Evolutionary conservation across 352 stramenopile genomes (phyloP).

Genomic region (Pythium rhizo-oryzae): DNA sequence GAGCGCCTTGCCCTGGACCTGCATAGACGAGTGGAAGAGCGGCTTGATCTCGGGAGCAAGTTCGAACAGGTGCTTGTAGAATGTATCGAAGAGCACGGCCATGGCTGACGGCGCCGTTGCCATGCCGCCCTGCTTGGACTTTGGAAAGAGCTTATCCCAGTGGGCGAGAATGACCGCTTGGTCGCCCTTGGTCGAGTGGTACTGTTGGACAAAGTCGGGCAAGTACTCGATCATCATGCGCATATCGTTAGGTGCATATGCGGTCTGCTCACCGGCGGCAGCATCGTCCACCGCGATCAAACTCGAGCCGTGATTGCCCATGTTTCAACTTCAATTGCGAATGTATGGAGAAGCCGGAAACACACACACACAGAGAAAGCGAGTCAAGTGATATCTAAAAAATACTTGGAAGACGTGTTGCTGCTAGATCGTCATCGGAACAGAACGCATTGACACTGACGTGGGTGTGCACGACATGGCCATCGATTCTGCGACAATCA

Average conservation of each 20-base stretch:
- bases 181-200: constrained; percentile 33
- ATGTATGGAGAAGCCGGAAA: neutral
- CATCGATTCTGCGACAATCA: no score
- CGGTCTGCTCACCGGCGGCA: neutral
- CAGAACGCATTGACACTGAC: neutral
- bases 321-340: constrained; percentile 1
- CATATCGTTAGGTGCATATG: constrained; percentile 26
- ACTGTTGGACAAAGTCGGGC: constrained; percentile 32
- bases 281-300: constrained; percentile 30
- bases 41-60: constrained; percentile 39
- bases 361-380: no score
- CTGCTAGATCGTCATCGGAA: neutral
- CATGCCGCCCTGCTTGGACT: constrained; percentile 13
- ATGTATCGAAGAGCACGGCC: constrained; percentile 44
- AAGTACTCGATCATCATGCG: constrained; percentile 32
- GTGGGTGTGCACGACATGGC: neutral
- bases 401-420: no score
- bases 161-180: constrained; percentile 29
- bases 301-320: constrained; percentile 22
- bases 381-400: no score
- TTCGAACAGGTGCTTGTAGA: constrained; percentile 46
- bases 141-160: constrained; percentile 36
- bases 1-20: constrained; percentile 44
- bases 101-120: constrained; percentile 30
- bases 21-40: constrained; percentile 46